Base-by-base conservation (phyloP, 306 rosid genomes). In the Astragalus glycyphyllos region DNA sequence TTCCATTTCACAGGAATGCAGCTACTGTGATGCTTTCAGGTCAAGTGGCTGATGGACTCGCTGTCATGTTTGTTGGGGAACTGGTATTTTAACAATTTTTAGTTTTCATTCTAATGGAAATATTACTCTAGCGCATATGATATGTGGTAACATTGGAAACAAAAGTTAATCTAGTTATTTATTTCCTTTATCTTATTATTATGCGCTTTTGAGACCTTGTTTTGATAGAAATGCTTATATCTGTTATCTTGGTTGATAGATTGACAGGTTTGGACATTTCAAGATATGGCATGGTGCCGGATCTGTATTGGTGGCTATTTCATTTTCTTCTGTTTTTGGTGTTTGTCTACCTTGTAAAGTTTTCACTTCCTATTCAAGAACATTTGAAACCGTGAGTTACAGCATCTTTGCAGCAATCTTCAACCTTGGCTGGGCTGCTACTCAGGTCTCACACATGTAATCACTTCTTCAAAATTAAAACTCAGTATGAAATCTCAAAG, bases 251-350 rank as follows among this genome's bases (percentile, higher is more conserved):
- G 54, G 64, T 76, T 81, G 86, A 81, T 75, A 94, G 98, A 94
- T 94, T 80, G 98, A 94, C 81, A 80, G 95, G 66, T 94, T 90
- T 75, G 98, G 98, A 64, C 92, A 81, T 86, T 90, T 94, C 90
- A 90, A 94, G 82, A 77, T 90, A 82, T 94, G 98, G 97, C 98
- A 94, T 82, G 97, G 80, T 58, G 97, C 92, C n/a, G 98, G 98
- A 77, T 93, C 98, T 69, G 11, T 83, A 50, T 80, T 93, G 88
- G 98, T 93, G 71, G 96, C 98, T n/a, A 72, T 87, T 73, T 93
- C 98, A 51, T 93, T 93, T 89, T 93, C 98, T 80, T 93, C 98
- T 4, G 96, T 90, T 62, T 93, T 93, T 84, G 98, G 98, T 12
- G 87, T 85, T 71, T 93, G 98, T 83, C 57, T 93, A 8, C 97